Evolutionary conservation across 768 basidiomycete species (phyloP).

Genomic region (Agaricus blazei): DNA sequence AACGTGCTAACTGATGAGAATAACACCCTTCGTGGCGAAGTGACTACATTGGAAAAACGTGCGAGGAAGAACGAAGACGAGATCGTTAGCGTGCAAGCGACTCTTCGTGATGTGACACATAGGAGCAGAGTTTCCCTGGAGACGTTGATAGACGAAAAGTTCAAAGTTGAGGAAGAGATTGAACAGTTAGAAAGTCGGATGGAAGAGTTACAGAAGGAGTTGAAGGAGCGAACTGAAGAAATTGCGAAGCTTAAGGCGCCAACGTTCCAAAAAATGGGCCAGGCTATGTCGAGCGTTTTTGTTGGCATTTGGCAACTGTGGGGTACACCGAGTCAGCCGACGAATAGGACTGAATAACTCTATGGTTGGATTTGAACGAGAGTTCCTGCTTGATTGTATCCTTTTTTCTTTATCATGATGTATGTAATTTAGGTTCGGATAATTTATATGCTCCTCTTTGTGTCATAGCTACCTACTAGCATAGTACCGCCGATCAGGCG

Average conservation of each 20-base stretch:
- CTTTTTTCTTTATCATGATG: neutral
- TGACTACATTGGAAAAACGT: neutral
- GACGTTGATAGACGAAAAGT: conserved; percentile 1
- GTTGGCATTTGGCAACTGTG: neutral
- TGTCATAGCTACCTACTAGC: too few relatives aligned
- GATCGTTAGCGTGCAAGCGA: neutral
- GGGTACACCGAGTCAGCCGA: neutral
- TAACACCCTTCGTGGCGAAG: neutral
- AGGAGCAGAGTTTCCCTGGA: neutral
- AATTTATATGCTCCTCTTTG: too few relatives aligned
- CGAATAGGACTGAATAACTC: neutral
- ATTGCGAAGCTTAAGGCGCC: neutral
- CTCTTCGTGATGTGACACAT: conserved; percentile 2
- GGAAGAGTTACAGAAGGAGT: neutral
- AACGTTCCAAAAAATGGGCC: neutral
- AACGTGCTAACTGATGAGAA: neutral
- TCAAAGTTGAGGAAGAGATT: neutral
- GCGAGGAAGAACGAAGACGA: neutral
- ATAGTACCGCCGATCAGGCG: too few relatives aligned
- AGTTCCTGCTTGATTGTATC: neutral
- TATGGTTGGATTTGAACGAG: too few relatives aligned
- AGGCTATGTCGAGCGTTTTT: neutral
- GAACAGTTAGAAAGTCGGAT: neutral
- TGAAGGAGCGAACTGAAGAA: neutral
- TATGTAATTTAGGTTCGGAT: too few relatives aligned